Evolutionary conservation across 1,139 yeast genomes (phyloP).

Genomic region (Yamadazyma atmosphaerica): DNA sequence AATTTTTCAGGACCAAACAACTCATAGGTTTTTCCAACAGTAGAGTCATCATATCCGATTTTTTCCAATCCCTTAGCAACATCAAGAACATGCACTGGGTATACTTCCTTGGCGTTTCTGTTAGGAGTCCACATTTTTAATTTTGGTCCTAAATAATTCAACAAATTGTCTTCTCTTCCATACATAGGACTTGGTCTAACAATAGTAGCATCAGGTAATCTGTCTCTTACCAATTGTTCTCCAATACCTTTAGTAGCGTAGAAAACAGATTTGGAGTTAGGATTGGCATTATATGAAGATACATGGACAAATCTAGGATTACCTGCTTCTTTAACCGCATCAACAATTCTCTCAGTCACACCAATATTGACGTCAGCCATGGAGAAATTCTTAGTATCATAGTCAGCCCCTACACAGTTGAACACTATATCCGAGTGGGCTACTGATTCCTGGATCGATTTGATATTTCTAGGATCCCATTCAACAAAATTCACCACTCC

Average conservation of each 20-base stretch:
- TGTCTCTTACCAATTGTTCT: conserved; percentile 68
- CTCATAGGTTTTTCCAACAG: conserved; percentile 76
- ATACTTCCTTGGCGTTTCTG: conserved; percentile 60
- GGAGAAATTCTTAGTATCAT: conserved; percentile 73
- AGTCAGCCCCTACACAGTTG: conserved; percentile 79
- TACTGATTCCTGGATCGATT: conserved; percentile 76
- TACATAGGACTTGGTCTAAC: conserved; percentile 85
- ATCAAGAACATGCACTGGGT: conserved; percentile 77
- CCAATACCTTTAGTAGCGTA: conserved; percentile 82
- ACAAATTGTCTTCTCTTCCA: conserved; percentile 73
- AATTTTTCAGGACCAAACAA: conserved; percentile 72
- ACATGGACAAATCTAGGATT: conserved; percentile 79
- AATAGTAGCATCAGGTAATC: conserved; percentile 74
- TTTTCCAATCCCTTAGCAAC: conserved; percentile 78
- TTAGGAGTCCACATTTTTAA: conserved; percentile 64
- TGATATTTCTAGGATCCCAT: conserved; percentile 75
- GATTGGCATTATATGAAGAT: conserved; percentile 77
- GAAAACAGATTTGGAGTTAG: conserved; percentile 65
- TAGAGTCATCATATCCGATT: conserved; percentile 80
- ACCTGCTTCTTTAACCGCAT: conserved; percentile 69
- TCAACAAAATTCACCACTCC: conserved; percentile 87
- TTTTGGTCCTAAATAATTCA: conserved; percentile 61
- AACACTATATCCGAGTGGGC: conserved; percentile 81
- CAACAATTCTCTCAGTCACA: conserved; percentile 74
- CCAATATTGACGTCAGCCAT: conserved; percentile 86